Percentiles rank a stretch among this genome's conserved stretches.
Evolutionary conservation across 1,284 basidiomycete species (phyloP).

Genomic region (Puccinia novopanici): DNA sequence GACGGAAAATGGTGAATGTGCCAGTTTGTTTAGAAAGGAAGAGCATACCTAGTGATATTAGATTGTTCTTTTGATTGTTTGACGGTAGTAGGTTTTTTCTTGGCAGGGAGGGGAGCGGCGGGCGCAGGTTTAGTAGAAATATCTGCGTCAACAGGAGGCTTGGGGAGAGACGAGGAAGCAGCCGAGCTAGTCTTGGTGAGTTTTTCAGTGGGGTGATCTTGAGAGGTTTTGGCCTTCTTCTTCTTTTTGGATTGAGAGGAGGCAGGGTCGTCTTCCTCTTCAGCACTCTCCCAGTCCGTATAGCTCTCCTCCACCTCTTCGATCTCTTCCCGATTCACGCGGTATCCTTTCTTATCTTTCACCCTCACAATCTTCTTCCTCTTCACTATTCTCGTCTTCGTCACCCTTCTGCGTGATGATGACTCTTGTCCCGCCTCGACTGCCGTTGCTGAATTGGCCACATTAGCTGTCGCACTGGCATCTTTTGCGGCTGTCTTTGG

Average conservation of each 20-base stretch:
- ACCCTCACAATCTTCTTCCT: slow-evolving; percentile 45
- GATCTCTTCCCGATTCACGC: slow-evolving; percentile 44
- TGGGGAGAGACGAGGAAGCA: background rate
- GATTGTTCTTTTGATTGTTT: slow-evolving; percentile 15
- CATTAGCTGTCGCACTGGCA: background rate
- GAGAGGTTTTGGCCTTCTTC: background rate
- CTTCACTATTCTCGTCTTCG: slow-evolving; percentile 42
- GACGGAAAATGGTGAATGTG: no score
- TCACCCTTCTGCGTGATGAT: slow-evolving; percentile 30
- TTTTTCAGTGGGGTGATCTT: background rate
- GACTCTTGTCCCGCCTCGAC: background rate
- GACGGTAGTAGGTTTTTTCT: background rate
- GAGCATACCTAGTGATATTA: slow-evolving; percentile 18
- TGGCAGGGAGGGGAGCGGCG: background rate
- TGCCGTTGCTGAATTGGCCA: background rate
- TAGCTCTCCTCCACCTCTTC: slow-evolving; percentile 49
- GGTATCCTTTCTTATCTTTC: slow-evolving; percentile 42
- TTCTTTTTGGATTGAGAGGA: background rate
- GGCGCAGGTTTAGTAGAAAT: background rate
- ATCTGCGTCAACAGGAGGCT: background rate
- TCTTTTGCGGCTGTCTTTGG: background rate
- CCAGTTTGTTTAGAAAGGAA: no score
- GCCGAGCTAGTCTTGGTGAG: background rate
- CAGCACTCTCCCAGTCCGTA: slow-evolving; percentile 30
- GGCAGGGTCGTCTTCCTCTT: background rate